Percentiles rank a stretch among this genome's conserved stretches.
Conservation (phyloP, 2,329 filamentous ascomycete species). For the Colletotrichum cordylinicola region DNA sequence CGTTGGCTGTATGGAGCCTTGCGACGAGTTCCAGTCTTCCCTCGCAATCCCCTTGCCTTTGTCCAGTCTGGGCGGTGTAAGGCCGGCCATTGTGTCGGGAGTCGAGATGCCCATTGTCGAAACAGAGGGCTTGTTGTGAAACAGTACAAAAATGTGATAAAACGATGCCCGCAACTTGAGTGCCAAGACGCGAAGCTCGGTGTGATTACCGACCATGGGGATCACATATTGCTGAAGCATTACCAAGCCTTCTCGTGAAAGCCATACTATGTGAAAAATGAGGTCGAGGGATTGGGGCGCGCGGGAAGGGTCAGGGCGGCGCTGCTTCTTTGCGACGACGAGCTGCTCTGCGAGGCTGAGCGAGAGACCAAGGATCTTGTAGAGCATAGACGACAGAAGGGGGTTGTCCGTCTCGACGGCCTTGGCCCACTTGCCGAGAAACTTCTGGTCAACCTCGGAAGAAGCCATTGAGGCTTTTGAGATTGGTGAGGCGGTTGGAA, state of each 20-base stretch:
- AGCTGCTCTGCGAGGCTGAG: conserved; percentile 87
- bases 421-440: conserved; percentile 86
- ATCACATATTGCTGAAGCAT: conserved; percentile 89
- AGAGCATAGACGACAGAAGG: conserved; percentile 81
- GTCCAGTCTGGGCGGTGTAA: conserved; percentile 41
- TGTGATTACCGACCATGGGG: conserved; percentile 79
- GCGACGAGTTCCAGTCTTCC: conserved; percentile 46
- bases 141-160: conserved; percentile 95
- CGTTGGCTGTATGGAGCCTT: conserved; percentile 52
- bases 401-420: conserved; percentile 79
- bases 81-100: conserved; percentile 46
- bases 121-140: conserved; percentile 88
- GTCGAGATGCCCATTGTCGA: conserved; percentile 63
- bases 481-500: neutral
- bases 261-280: conserved; percentile 91
- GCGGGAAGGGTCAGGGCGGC: conserved; percentile 79
- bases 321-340: conserved; percentile 81
- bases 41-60: conserved; percentile 57
- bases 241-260: conserved; percentile 87
- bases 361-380: conserved; percentile 89
- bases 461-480: conserved; percentile 75
- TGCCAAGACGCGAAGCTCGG: conserved; percentile 86
- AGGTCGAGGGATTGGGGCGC: conserved; percentile 82
- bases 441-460: conserved; percentile 97
- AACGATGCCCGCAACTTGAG: conserved; percentile 94